phyloP scores from a whole-genome alignment of 169 alveolate genomes.

The Neospora caninum region DNA sequence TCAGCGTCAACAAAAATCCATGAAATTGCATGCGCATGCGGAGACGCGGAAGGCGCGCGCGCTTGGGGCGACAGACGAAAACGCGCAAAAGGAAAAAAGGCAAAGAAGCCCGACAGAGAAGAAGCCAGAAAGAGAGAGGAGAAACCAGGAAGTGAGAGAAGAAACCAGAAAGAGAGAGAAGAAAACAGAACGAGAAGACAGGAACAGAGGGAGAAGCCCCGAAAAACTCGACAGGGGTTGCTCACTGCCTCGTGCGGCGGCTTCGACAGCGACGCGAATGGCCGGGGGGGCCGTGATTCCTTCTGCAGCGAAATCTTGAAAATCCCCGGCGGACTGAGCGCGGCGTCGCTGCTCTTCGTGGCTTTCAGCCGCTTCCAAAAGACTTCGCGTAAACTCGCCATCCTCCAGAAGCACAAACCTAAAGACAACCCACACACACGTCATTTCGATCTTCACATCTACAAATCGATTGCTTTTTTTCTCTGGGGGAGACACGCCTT shows the following conservation, averaged over 20 bases:
- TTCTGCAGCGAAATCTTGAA: neutral
- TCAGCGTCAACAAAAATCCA: too few species aligned
- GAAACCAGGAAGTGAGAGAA: neutral
- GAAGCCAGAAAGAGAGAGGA: too few species aligned
- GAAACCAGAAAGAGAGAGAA: neutral
- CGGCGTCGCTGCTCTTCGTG: slow-evolving; percentile 27
- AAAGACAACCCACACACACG: neutral
- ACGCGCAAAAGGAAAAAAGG: too few species aligned
- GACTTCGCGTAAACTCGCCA: slow-evolving; percentile 25
- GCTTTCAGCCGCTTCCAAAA: slow-evolving; percentile 18
- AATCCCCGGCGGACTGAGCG: neutral
- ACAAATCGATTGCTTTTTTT: too few species aligned
- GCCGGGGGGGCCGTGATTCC: slow-evolving; percentile 13
- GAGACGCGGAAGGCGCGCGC: too few species aligned
- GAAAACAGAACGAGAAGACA: neutral
- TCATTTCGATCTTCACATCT: neutral
- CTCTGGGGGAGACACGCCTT: too few species aligned
- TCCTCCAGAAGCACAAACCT: slow-evolving; percentile 32
- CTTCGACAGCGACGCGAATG: slow-evolving; percentile 38
- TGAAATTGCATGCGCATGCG: too few species aligned
- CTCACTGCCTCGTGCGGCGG: slow-evolving; percentile 10
- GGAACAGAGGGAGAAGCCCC: too few species aligned
- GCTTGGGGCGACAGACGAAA: too few species aligned
- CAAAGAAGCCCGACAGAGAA: too few species aligned
- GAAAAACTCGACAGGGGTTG: neutral